These are phyloP conservation scores for Rubroboletus satanas DNA, from an alignment of 768 basidiomycete species.

Conservation along the genomic window DNA sequence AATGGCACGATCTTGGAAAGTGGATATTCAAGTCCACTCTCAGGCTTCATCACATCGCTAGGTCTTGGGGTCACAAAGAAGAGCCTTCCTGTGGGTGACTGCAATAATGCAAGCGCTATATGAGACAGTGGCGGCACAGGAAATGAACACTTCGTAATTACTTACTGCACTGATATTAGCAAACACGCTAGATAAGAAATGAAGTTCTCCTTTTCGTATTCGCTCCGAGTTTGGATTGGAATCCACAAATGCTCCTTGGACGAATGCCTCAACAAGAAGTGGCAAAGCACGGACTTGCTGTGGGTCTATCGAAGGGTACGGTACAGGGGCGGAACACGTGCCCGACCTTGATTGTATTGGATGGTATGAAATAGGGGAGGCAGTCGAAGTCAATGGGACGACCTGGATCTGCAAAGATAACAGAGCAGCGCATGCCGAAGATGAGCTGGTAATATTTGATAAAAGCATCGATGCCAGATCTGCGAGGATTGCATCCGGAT, in stretches of 20 bases:
- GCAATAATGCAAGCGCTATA: background rate
- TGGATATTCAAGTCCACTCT: constrained; percentile 64
- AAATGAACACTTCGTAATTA: constrained; percentile 7
- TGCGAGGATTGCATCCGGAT: constrained; percentile 85
- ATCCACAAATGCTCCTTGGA: constrained; percentile 60
- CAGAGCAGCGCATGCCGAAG: constrained; percentile 60
- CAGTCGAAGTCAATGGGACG: constrained; percentile 39
- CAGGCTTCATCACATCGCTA: constrained; percentile 41
- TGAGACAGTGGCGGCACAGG: background rate
- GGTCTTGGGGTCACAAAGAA: constrained; percentile 75
- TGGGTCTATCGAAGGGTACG: constrained; percentile 57
- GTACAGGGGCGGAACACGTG: constrained; percentile 72
- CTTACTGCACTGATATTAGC: constrained; percentile 83
- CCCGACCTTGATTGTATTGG: constrained; percentile 75
- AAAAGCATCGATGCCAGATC: constrained; percentile 97
- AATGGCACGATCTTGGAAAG: constrained; percentile 79
- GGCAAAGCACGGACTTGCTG: constrained; percentile 64
- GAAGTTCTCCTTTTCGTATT: constrained; percentile 69
- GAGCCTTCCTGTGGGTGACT: constrained; percentile 75
- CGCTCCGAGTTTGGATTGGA: constrained; percentile 48
- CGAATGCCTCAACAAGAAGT: constrained; percentile 86
- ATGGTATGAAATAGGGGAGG: constrained; percentile 56
- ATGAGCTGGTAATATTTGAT: constrained; percentile 85
- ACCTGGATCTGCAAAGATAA: constrained; percentile 65
- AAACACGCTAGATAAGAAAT: constrained; percentile 93